A percentile compares a stretch with the other conserved stretches of the same genome.
Conservation (phyloP, 2,329 filamentous ascomycete genomes). For the Setomelanomma holmii region DNA sequence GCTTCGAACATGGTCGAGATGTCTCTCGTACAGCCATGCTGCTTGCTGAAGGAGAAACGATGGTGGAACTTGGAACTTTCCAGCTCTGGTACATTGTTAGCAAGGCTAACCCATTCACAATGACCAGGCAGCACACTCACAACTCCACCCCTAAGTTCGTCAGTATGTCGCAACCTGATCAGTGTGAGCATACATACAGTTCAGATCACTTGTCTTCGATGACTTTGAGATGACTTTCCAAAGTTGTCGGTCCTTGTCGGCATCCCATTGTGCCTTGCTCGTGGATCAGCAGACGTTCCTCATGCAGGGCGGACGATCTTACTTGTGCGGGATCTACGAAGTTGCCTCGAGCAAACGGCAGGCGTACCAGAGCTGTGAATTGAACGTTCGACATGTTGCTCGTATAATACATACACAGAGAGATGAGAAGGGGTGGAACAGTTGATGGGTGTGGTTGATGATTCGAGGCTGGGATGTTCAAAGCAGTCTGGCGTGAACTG, state of each 20-base stretch:
- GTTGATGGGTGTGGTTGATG: slow-evolving; percentile 12
- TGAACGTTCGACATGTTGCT: slow-evolving; percentile 42
- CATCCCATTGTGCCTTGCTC: slow-evolving; percentile 84
- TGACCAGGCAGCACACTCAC: slow-evolving; percentile 56
- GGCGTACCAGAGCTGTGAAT: slow-evolving; percentile 80
- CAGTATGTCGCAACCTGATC: slow-evolving; percentile 1
- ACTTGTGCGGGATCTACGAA: slow-evolving; percentile 92
- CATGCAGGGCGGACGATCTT: slow-evolving; percentile 40
- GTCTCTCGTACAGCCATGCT: slow-evolving; percentile 89
- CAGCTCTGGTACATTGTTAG: slow-evolving; percentile 57
- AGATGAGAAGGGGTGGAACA: background rate
- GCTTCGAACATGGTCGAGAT: slow-evolving; percentile 86
- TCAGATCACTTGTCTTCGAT: slow-evolving; percentile 78
- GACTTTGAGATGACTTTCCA: slow-evolving; percentile 90
- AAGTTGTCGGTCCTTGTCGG: slow-evolving; percentile 81
- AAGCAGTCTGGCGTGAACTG: slow-evolving; percentile 20
- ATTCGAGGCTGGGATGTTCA: slow-evolving; percentile 5
- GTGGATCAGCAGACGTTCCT: slow-evolving; percentile 14
- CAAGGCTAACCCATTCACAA: background rate
- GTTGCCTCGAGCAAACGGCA: slow-evolving; percentile 86
- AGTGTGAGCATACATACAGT: slow-evolving; percentile 67
- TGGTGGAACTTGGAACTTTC: slow-evolving; percentile 81
- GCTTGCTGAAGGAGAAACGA: slow-evolving; percentile 92
- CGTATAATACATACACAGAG: background rate
- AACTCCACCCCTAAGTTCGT: slow-evolving; percentile 71